Conservation (phyloP, 2,329 filamentous ascomycete genomes). For the Plectosphaerella sp. region DNA sequence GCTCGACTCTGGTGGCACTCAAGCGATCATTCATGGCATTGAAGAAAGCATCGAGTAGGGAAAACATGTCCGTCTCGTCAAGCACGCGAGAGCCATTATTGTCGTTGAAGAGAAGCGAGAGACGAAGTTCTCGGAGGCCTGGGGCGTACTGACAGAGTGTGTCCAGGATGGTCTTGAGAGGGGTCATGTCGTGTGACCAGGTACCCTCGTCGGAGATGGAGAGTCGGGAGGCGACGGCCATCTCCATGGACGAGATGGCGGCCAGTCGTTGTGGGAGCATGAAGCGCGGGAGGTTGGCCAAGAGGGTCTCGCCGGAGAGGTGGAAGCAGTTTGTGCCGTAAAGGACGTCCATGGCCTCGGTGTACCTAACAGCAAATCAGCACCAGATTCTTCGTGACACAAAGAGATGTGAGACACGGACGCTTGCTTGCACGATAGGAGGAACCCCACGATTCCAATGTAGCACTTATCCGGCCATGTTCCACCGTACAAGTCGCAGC, state of each 20-base stretch:
- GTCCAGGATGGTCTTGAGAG: background rate
- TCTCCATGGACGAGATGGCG: constrained; percentile 16
- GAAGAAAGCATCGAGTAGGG: background rate
- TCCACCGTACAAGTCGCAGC: constrained; percentile 15
- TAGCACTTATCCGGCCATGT: constrained; percentile 11
- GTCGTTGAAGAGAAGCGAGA: background rate
- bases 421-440: constrained; percentile 23
- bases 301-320: constrained; percentile 13
- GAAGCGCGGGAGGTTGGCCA: constrained; percentile 11
- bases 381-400: background rate
- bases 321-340: constrained; percentile 23
- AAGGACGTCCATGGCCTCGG: constrained; percentile 22
- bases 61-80: background rate
- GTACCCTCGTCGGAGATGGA: background rate
- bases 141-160: background rate
- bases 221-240: constrained; percentile 1
- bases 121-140: background rate
- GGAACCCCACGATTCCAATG: constrained; percentile 24
- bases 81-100: background rate
- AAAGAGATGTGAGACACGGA: constrained; percentile 3
- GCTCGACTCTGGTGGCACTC: background rate
- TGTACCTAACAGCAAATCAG: constrained; percentile 13
- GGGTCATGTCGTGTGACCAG: background rate
- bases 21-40: background rate
- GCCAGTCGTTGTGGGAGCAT: constrained; percentile 16